Conservation (phyloP, 2,329 filamentous ascomycete genomes). For the Aspergillus glaucus region DNA sequence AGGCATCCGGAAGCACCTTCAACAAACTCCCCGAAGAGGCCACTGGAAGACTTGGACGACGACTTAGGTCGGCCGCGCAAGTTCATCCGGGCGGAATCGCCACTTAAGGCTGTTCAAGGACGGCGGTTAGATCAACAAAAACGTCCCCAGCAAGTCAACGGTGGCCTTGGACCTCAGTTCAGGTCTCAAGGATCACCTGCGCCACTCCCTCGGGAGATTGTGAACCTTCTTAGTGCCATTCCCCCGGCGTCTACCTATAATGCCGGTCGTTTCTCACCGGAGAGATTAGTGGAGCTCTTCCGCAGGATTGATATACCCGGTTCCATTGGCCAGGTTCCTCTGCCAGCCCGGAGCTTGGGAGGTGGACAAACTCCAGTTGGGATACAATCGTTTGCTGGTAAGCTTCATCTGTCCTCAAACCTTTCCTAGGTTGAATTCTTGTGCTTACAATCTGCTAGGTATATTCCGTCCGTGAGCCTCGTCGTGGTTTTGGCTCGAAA, state of each 20-base stretch:
- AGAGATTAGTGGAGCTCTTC: slow-evolving; percentile 67
- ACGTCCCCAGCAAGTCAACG: slow-evolving; percentile 35
- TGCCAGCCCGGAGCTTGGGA: slow-evolving; percentile 27
- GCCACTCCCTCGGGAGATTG: slow-evolving; percentile 64
- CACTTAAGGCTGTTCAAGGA: slow-evolving; percentile 83
- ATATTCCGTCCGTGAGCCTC: neutral
- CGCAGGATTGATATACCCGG: slow-evolving; percentile 62
- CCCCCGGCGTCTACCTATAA: slow-evolving; percentile 68
- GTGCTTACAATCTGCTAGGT: neutral
- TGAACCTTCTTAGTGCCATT: slow-evolving; percentile 62
- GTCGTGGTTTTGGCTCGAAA: neutral
- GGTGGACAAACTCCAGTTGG: slow-evolving; percentile 15
- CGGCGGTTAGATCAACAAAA: slow-evolving; percentile 74
- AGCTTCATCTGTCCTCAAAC: slow-evolving; percentile 2
- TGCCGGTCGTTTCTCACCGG: slow-evolving; percentile 61
- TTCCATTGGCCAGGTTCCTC: slow-evolving; percentile 32
- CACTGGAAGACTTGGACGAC: slow-evolving; percentile 67
- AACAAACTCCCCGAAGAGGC: slow-evolving; percentile 47
- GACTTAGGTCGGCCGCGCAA: slow-evolving; percentile 73
- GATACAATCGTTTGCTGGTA: slow-evolving; percentile 30
- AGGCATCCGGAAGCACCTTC: slow-evolving; percentile 30
- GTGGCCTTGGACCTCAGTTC: slow-evolving; percentile 24
- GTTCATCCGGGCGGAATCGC: slow-evolving; percentile 80
- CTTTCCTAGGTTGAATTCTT: no score
- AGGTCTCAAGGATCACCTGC: slow-evolving; percentile 53